Conservation (phyloP, 192 early-diverging fungal species). For the Linnemannia schmuckeri region DNA sequence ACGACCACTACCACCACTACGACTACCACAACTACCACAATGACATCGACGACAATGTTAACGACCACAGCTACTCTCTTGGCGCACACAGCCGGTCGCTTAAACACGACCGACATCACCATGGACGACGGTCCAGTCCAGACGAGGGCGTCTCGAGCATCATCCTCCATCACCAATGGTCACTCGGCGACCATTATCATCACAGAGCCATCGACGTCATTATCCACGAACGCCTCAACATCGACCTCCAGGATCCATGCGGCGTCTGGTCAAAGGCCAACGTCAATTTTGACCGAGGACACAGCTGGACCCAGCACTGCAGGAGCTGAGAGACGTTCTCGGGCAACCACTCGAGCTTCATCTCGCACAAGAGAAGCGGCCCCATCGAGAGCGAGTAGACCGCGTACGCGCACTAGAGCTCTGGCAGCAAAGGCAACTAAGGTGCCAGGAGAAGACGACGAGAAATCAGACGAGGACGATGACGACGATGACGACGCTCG, state of each 20-base stretch:
- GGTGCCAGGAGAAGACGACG: constrained; percentile 22
- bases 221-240: background rate
- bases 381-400: constrained; percentile 31
- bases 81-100: background rate
- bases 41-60: constrained; percentile 9
- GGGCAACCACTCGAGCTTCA: constrained; percentile 34
- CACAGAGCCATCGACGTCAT: constrained; percentile 3
- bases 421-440: constrained; percentile 30
- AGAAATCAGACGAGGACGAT: constrained; percentile 45
- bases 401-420: constrained; percentile 29
- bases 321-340: constrained; percentile 27
- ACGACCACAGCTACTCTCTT: constrained; percentile 10
- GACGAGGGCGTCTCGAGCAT: constrained; percentile 38
- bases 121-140: constrained; percentile 32
- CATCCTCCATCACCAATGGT: constrained; percentile 2
- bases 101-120: constrained; percentile 16
- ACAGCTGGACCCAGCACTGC: background rate
- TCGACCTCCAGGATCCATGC: constrained; percentile 9
- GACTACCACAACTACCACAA: background rate
- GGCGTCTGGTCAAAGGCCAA: constrained; percentile 21
- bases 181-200: constrained; percentile 9
- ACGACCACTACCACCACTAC: constrained; percentile 11
- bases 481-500: constrained; percentile 40
- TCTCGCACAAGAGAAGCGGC: constrained; percentile 40
- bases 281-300: constrained; percentile 27